Evolutionary conservation across 352 stramenopile genomes (phyloP), one percentile per base, ranked within the genome.

Genomic region (Thraustochytrium striatum): DNA sequence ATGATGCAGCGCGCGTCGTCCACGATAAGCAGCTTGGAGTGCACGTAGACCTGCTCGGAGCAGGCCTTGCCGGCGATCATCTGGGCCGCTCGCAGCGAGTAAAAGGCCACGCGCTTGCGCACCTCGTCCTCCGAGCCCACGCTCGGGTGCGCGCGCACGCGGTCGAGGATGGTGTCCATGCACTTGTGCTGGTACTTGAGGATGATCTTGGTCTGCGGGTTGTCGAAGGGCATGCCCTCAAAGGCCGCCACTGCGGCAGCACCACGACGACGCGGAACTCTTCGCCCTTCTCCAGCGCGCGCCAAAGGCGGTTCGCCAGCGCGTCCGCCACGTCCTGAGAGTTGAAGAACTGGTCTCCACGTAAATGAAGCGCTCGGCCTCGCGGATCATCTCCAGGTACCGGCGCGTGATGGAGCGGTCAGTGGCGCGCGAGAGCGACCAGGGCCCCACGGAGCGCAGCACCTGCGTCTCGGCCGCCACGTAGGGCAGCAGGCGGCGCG

Each of bases 341-440:
- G 36, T 94, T 90, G n/a, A 96, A 96, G 73, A 95, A 96, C 83
- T 96, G 91, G 83, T 96, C 81, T 96, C 91, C 61, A 96, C 94
- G 85, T n/a, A n/a, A n/a, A 96, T 80, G 43, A 86, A 96, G 16
- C 61, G 57, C 44, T 72, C 33, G 21, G 81, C 50, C 19, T 69
- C 81, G 16, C 72, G 30, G n/a, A 84, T 84, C 35, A 84, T 30
- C 1, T 81, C 69, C 7, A 70, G 38, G 78, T 84, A 82, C 13
- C 38, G 38, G 5, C 73, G 84, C 25, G 84, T 44, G 47, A 84
- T 81, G 19, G 44, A 78, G 19, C 69, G 41, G 44, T 84, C 81
- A 36, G 39, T 78, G 19, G 61, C 50, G 61, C 39, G 33, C n/a
- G 13, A 72, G 32, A 39, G 41, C 32, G 72, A 83, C 75, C 81